Evolutionary conservation across 164 flowering plant species (phyloP), one percentile per base, ranked within the genome.

Genomic region (Chimonanthus praecox): DNA sequence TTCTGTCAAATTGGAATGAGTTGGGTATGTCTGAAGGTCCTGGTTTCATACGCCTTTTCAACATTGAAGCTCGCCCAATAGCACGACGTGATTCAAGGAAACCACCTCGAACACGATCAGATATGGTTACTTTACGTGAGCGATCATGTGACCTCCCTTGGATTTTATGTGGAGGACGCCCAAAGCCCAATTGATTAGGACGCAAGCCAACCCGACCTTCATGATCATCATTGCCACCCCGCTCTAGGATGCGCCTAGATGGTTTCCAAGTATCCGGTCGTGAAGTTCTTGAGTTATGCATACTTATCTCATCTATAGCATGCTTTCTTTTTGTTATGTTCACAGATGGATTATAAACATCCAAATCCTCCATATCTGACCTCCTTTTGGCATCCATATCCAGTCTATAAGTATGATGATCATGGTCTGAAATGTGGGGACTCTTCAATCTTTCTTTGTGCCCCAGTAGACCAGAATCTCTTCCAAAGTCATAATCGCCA

Each of bases 31-130:
- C 74, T 61, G 16, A 70, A 63, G 80, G 75, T 78, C 45, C 49
- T 10, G 77, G 82, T 76, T 81, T 83, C 81, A 85, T 78, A 48
- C 87, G 74, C 74, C 75, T 80, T 79, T 82, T 83, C 62, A 78
- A 73, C 49, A 58, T 74, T 15, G 64, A 45, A 54, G 78, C 71
- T 77, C 61, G 71, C 21, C 67, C 68, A 67, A 70, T n/a, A 11
- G 60, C 46, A 66, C 8, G 71, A 73, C 4, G 62, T 21, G 72
- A 50, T 49, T 72, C 72, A 43, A 48, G 51, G 63, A 49, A 64
- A 7, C 46, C 67, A 21, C 76, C 73, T 71, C 51, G 75, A 16
- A 58, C 58, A n/a, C 7, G 70, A 48, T 71, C 76, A 66, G 77
- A 46, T 47, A 61, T 33, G 49, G 70, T 65, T 16, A 49, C 33